These are phyloP conservation scores for Umbilicaria muhlenbergii DNA, from an alignment of 495 filamentous ascomycete genomes.

Conservation along the genomic window DNA sequence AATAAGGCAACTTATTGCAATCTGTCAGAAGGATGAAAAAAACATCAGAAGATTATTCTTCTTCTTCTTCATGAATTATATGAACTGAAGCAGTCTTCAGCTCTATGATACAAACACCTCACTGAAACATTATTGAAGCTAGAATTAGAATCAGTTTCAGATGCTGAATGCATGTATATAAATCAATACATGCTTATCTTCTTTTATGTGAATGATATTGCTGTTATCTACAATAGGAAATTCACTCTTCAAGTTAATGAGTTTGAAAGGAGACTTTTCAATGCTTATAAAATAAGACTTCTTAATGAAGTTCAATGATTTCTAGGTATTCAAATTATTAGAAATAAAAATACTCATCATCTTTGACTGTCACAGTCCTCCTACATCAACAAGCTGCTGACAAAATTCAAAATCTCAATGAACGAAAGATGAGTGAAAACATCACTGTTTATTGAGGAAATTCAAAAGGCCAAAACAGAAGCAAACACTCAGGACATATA, in stretches of 20 bases:
- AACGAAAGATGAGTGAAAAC: neutral
- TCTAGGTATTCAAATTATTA: slow-evolving; percentile 10
- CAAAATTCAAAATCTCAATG: slow-evolving; percentile 4
- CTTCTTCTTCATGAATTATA: slow-evolving; percentile 11
- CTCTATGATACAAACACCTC: slow-evolving; percentile 13
- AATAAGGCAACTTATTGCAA: slow-evolving; percentile 6
- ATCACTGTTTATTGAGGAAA: neutral
- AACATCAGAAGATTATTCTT: neutral
- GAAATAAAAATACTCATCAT: slow-evolving; percentile 4
- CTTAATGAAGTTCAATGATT: slow-evolving; percentile 4
- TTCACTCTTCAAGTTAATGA: neutral
- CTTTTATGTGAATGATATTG: slow-evolving; percentile 16
- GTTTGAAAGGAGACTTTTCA: slow-evolving; percentile 1
- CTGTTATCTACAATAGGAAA: neutral
- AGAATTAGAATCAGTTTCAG: slow-evolving; percentile 7
- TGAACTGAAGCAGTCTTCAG: slow-evolving; percentile 12
- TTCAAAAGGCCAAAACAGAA: neutral
- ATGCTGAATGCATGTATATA: slow-evolving; percentile 10
- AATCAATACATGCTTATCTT: slow-evolving; percentile 11
- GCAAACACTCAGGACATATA: slow-evolving; percentile 2
- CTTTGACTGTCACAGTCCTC: slow-evolving; percentile 10
- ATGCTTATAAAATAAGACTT: slow-evolving; percentile 2
- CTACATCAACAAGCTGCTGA: slow-evolving; percentile 11
- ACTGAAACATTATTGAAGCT: slow-evolving; percentile 7
- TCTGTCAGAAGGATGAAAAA: neutral